Percentiles rank a stretch among this genome's conserved stretches.
Evolutionary conservation across 768 basidiomycete species (phyloP).

Genomic region (Thelephora aurantiotincta): DNA sequence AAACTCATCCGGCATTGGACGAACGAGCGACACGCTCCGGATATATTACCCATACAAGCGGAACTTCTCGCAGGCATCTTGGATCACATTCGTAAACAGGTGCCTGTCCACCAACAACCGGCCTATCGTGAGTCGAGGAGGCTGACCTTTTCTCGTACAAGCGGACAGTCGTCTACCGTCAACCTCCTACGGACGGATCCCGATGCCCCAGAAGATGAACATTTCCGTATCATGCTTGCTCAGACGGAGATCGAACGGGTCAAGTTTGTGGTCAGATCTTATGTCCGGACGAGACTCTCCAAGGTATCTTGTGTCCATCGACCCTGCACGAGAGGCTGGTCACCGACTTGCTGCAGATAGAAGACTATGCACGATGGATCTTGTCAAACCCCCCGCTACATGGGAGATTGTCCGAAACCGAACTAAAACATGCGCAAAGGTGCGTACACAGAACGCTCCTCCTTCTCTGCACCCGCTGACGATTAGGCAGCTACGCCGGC

Average conservation of each 20-base stretch:
- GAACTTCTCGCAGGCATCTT: slow-evolving; percentile 48
- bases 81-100: slow-evolving; percentile 75
- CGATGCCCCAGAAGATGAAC: slow-evolving; percentile 81
- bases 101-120: slow-evolving; percentile 19
- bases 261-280: slow-evolving; percentile 84
- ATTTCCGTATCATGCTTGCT: slow-evolving; percentile 83
- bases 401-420: slow-evolving; percentile 66
- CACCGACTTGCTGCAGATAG: slow-evolving; percentile 42
- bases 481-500: slow-evolving; percentile 45
- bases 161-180: slow-evolving; percentile 43
- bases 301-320: slow-evolving; percentile 38
- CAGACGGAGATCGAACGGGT: slow-evolving; percentile 92
- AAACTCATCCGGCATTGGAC: slow-evolving; percentile 72
- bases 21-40: slow-evolving; percentile 74
- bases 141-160: slow-evolving; percentile 4
- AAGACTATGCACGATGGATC: slow-evolving; percentile 75
- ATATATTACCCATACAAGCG: slow-evolving; percentile 63
- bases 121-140: neutral
- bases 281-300: slow-evolving; percentile 71
- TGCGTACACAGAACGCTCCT: slow-evolving; percentile 10
- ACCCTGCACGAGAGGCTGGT: neutral
- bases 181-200: slow-evolving; percentile 69
- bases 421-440: slow-evolving; percentile 72
- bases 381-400: slow-evolving; percentile 57
- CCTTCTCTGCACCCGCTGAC: neutral